Conservation (phyloP, 345 rosid species). For the Mallotus nudiflorus region DNA sequence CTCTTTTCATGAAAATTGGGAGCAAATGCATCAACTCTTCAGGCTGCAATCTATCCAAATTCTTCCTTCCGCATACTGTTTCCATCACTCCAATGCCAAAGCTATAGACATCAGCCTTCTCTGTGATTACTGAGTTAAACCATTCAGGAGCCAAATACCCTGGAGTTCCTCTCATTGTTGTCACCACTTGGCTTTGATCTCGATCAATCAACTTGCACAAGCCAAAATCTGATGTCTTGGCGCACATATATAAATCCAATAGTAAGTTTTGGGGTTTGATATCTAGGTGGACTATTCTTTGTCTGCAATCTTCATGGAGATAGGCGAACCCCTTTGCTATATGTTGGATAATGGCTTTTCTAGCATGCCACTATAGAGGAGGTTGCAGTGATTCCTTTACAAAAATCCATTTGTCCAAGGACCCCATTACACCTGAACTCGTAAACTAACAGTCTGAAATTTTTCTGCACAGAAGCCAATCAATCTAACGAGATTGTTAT, state of each 20-base stretch:
- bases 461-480: constrained; percentile 76
- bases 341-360: constrained; percentile 72
- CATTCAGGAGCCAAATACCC: constrained; percentile 23
- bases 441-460: constrained; percentile 63
- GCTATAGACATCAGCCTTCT: constrained; percentile 72
- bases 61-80: constrained; percentile 64
- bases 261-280: constrained; percentile 10
- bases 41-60: constrained; percentile 55
- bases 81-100: constrained; percentile 75
- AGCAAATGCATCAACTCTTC: constrained; percentile 52
- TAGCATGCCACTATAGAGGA: constrained; percentile 75
- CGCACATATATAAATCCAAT: background rate
- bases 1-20: constrained; percentile 54
- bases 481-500: constrained; percentile 42
- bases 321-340: constrained; percentile 84
- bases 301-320: constrained; percentile 73
- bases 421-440: constrained; percentile 85
- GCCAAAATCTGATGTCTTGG: background rate
- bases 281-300: constrained; percentile 20
- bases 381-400: constrained; percentile 28
- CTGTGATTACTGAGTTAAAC: constrained; percentile 40
- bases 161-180: constrained; percentile 28
- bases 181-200: constrained; percentile 21
- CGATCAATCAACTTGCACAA: background rate
- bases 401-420: constrained; percentile 70